These are phyloP conservation scores for Verticillium nonalfalfae DNA, from an alignment of 2,329 filamentous ascomycete species.

Conservation along the genomic window DNA sequence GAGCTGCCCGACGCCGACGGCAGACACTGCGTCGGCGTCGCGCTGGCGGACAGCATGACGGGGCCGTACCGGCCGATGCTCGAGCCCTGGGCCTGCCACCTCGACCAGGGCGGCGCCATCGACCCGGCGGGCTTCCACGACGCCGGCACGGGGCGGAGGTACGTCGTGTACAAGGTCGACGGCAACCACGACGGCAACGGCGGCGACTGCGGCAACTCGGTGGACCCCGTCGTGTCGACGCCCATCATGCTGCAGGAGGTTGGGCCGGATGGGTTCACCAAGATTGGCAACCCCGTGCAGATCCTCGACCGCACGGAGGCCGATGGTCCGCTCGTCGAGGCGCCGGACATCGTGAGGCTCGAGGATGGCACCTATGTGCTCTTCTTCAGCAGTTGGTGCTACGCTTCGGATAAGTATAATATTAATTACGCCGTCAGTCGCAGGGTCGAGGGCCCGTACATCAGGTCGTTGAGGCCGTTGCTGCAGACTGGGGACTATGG, in stretches of 20 bases:
- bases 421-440: conserved; percentile 50
- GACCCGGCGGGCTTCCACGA: conserved; percentile 57
- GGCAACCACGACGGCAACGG: conserved; percentile 46
- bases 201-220: conserved; percentile 39
- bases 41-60: conserved; percentile 32
- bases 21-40: conserved; percentile 54
- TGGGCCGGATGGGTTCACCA: conserved; percentile 41
- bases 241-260: conserved; percentile 53
- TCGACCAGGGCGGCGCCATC: conserved; percentile 52
- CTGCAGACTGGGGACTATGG: conserved; percentile 29
- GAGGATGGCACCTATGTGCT: conserved; percentile 47
- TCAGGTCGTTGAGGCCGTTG: conserved; percentile 21
- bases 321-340: conserved; percentile 55
- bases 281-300: conserved; percentile 39
- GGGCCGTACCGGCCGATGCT: conserved; percentile 47
- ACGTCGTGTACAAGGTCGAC: conserved; percentile 61
- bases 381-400: conserved; percentile 59
- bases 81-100: conserved; percentile 45
- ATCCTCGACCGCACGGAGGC: conserved; percentile 35
- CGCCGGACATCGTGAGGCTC: conserved; percentile 45
- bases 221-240: conserved; percentile 34
- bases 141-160: conserved; percentile 40
- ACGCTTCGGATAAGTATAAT: conserved; percentile 45
- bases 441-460: conserved; percentile 29
- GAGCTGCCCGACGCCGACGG: conserved; percentile 27